Percentiles rank a stretch among this genome's conserved stretches.
Conservation (phyloP, 179 eudicot genomes). For the Camellia oleifera region DNA sequence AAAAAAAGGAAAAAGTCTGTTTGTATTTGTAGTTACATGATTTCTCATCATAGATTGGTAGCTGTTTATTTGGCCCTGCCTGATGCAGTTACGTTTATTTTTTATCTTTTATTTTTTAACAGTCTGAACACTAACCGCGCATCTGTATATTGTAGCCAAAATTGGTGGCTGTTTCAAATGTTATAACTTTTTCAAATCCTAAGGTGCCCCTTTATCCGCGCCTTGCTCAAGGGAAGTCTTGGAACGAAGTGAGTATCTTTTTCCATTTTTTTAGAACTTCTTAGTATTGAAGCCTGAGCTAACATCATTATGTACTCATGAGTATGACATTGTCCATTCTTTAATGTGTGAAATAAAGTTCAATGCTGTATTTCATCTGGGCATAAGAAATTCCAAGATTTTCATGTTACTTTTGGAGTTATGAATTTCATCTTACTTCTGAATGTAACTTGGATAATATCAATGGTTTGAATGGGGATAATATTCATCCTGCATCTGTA, state of each 20-base stretch:
- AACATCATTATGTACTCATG: background rate
- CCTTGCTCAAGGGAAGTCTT: conserved; percentile 54
- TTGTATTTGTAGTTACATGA: background rate
- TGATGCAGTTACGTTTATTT: too few relatives aligned
- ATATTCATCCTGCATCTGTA: background rate
- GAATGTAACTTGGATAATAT: background rate
- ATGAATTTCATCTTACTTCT: background rate
- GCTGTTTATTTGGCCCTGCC: background rate
- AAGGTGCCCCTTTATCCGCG: conserved; percentile 47
- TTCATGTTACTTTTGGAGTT: background rate
- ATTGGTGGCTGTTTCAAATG: conserved; percentile 35
- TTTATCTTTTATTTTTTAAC: too few relatives aligned
- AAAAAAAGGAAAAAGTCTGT: background rate
- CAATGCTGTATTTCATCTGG: background rate
- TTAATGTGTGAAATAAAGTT: background rate
- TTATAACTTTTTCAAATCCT: conserved; percentile 36
- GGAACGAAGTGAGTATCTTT: conserved; percentile 62
- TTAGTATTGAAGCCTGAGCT: background rate
- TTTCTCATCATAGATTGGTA: background rate
- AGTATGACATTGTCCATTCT: background rate
- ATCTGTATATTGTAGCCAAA: conserved; percentile 31
- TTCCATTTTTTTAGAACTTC: background rate
- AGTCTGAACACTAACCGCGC: background rate
- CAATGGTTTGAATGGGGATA: background rate
- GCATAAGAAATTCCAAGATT: background rate